Evolutionary conservation across 2,329 filamentous ascomycete species (phyloP).

Genomic region (Pseudopyricularia cyperi): DNA sequence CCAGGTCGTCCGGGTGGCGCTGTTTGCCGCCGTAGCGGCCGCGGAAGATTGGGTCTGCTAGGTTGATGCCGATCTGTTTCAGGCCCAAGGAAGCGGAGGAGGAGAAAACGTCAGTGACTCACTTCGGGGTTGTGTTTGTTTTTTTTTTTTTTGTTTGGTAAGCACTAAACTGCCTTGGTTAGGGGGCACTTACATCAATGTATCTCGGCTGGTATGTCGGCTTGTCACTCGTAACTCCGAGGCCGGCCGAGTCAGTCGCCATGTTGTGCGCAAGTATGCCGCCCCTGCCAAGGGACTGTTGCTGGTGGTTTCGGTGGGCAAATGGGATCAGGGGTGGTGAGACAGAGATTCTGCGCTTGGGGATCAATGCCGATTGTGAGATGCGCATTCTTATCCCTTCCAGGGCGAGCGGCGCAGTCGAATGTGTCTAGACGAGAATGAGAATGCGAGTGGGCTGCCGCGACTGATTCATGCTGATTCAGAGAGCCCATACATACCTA

Average conservation of each 20-base stretch:
- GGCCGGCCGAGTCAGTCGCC: background rate
- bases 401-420: background rate
- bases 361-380: background rate
- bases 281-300: background rate
- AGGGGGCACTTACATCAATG: conserved; percentile 43
- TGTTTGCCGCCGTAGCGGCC: conserved; percentile 74
- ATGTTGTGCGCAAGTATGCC: background rate
- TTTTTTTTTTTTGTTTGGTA: background rate
- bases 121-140: background rate
- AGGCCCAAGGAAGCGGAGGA: too few relatives aligned
- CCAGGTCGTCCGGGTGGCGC: conserved; percentile 59
- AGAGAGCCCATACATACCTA: too few relatives aligned
- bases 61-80: conserved; percentile 86
- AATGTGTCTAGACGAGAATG: too few relatives aligned
- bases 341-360: background rate
- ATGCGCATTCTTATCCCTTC: background rate
- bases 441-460: too few relatives aligned
- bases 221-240: conserved; percentile 2
- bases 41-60: conserved; percentile 82
- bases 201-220: conserved; percentile 36
- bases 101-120: conserved; percentile 6
- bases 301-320: background rate
- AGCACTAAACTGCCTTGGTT: too few relatives aligned
- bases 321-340: background rate
- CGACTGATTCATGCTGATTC: background rate